These are phyloP conservation scores for Argentina anserina DNA, from an alignment of 306 rosid species.

Conservation along the genomic window DNA sequence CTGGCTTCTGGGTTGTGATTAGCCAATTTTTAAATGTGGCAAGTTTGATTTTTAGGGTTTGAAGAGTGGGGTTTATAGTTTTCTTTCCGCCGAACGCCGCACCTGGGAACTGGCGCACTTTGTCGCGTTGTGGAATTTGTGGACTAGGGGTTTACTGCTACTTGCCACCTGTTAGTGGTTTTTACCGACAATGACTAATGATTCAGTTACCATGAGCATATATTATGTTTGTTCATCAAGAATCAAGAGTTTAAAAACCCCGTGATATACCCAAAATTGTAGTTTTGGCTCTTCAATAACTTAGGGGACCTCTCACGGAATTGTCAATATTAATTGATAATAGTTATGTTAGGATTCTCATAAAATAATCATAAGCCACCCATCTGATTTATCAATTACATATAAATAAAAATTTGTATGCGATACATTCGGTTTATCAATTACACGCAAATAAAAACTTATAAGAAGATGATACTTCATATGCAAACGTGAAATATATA, in stretches of 20 bases:
- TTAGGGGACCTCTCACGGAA: no score
- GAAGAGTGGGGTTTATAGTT: conserved; percentile 20
- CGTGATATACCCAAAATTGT: not conserved
- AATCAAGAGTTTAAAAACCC: not conserved
- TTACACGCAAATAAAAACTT: no score
- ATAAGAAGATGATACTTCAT: no score
- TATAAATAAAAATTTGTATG: no score
- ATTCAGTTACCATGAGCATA: conserved; percentile 16
- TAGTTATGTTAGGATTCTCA: no score
- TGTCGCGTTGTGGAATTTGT: conserved; percentile 43
- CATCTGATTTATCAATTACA: no score
- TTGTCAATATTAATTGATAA: no score
- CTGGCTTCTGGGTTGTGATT: not conserved
- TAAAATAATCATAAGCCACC: no score
- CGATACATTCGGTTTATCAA: no score
- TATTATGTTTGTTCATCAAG: not conserved
- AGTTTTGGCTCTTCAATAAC: not conserved
- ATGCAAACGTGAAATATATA: no score
- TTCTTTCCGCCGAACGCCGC: conserved; percentile 98
- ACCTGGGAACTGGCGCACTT: conserved; percentile 71
- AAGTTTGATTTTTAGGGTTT: conserved; percentile 30
- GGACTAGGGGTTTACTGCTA: conserved; percentile 1
- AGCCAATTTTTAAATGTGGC: not conserved
- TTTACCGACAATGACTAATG: conserved; percentile 35
- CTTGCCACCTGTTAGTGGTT: conserved; percentile 42